These are phyloP conservation scores for Teunomyces stri DNA, from an alignment of 805 yeast species.

Conservation along the genomic window DNA sequence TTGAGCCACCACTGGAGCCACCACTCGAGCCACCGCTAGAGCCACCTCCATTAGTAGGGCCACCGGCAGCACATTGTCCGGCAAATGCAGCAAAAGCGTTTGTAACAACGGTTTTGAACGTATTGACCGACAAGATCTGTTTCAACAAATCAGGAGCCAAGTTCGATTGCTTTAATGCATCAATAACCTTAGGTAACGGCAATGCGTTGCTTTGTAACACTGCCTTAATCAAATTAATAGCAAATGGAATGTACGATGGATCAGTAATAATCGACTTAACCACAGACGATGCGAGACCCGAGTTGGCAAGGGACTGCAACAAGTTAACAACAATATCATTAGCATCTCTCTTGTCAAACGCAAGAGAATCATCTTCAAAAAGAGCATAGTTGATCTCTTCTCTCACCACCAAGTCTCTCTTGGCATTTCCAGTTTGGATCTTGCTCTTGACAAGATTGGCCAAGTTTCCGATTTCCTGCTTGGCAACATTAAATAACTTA, in stretches of 20 bases:
- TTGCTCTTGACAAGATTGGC: slow-evolving; percentile 22
- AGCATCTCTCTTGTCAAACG: slow-evolving; percentile 13
- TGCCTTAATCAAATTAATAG: slow-evolving; percentile 30
- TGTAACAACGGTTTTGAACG: slow-evolving; percentile 32
- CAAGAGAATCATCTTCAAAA: slow-evolving; percentile 8
- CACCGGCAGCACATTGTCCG: slow-evolving; percentile 24
- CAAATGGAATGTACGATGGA: slow-evolving; percentile 34
- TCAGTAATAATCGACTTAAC: slow-evolving; percentile 40
- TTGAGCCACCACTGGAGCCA: slow-evolving; percentile 5
- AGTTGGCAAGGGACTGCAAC: slow-evolving; percentile 38
- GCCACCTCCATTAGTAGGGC: neutral
- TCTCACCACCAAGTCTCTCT: slow-evolving; percentile 16
- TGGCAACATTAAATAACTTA: slow-evolving; percentile 30
- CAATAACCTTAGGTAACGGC: slow-evolving; percentile 22
- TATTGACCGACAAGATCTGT: slow-evolving; percentile 30
- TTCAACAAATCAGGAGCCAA: slow-evolving; percentile 33
- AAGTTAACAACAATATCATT: slow-evolving; percentile 32
- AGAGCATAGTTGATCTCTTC: slow-evolving; percentile 2
- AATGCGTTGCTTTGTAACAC: slow-evolving; percentile 30
- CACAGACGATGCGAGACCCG: slow-evolving; percentile 42
- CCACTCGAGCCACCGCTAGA: neutral
- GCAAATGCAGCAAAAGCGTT: slow-evolving; percentile 40
- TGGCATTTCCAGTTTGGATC: slow-evolving; percentile 18
- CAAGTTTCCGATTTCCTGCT: slow-evolving; percentile 24
- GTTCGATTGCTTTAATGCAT: slow-evolving; percentile 32